Evolutionary conservation across 768 basidiomycete species (phyloP), one percentile per base, ranked within the genome.

Genomic region (Clavaria fumosa): DNA sequence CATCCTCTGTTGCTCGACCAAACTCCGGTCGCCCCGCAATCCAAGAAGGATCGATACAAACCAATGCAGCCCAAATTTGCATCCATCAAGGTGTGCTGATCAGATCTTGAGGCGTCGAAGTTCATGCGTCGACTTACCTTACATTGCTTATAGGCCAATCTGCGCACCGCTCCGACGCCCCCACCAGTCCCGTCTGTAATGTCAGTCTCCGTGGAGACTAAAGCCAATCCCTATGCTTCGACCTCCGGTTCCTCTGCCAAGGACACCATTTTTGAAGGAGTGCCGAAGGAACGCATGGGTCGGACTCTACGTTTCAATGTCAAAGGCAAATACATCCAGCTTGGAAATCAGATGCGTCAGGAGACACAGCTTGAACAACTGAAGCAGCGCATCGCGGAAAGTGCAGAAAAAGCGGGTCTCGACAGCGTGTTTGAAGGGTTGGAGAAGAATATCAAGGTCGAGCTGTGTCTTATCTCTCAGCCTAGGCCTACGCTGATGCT

Each of bases 41-140:
- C 77, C 19, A 84, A 83, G 59, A 88, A 91, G 56, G 86, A 95
- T 55, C 63, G 82, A 43, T 95, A 95, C 59, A 93, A 91, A 54
- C 89, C 93, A 12, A 96, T 99, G 91, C 90, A 91, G 45, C 95
- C 95, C 35, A 99, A 99, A 57, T 99, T 97, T 55, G 85, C 91
- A 0, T 86, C 88, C 3, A 90, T 93, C 57, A 89, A 81, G 64
- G 85, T 78, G 14, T 34, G 62, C 47, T 18, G 11, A 22, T 10
- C 22, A 11, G 21, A 27, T 11, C 3, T 27, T 34, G 10, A 5
- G 18, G 2, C 26, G 18, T 36, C 19, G n/a, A 12, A 14, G 9
- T 19, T 5, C 23, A 39, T 17, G 5, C 3, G 5, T 24, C 23
- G 26, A 34, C 6, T 20, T 18, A 10, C 26, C 14, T 28, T 28